Base-by-base conservation (phyloP, 2,329 filamentous ascomycete species). In the Boeremia lycopersici region DNA sequence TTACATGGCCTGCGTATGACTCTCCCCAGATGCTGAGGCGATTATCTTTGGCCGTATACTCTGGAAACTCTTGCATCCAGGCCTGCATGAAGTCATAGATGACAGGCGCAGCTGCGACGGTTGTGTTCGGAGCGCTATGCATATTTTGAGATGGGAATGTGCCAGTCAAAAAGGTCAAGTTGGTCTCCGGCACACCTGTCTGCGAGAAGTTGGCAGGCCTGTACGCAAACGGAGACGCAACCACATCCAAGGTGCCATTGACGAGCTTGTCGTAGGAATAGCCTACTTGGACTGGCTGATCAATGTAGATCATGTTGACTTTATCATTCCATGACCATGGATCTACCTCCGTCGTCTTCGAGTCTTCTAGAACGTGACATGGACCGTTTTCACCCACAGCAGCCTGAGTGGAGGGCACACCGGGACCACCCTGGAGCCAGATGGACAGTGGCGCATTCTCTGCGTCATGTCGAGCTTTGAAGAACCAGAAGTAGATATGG, bases 221-320 rank as follows among this genome's bases (percentile, higher is more conserved):
- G 29, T 40, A 40, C 2, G 45, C 45, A 15, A 40, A 40, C 2
- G 35, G 45, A 26, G 29, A 40, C 2, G 26, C 12, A 12, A 48
- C 45, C 6, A 40, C 17, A 34, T 64, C 56, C 17, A 60, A 8
- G 1, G 49, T 53, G 12, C 56, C 56, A 6, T 53, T 41, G 47
- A 69, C 46, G 12, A 56, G 43, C 10, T 26, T 39, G 26, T 58
- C 54, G 33, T 57, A 59, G 28, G 80, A 84, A 67, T 85, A 84
- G 3, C 84, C 84, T 4, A 83, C 80, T 51, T 84, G 81, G 12
- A 79, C 80, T 4, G 84, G 87, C 70, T 89, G 85, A 64, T 90
- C 86, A 61, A 90, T 82, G 71, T 87, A 89, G n/a, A 89, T 79
- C 70, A 70, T 69, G 50, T 70, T 69, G 17, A 68, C 64, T 31